Evolutionary conservation across 768 basidiomycete genomes (phyloP).

Genomic region (Lentinula raphanica): DNA sequence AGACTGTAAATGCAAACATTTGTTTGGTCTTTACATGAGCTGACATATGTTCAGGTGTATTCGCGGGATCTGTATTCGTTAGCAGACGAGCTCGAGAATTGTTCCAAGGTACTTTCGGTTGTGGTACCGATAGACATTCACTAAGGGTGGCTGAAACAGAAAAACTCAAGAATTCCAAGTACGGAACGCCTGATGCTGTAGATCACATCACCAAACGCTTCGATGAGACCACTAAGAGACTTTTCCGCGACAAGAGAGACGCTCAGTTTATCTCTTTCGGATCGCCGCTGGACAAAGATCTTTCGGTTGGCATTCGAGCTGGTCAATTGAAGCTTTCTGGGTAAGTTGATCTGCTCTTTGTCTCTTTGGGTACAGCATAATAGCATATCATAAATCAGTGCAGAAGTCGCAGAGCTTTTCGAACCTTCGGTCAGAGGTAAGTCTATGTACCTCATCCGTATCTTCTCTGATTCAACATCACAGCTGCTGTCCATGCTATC

Average conservation of each 20-base stretch:
- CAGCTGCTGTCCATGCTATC: constrained; percentile 65
- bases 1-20: constrained; percentile 49
- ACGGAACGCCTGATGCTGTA: constrained; percentile 63
- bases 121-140: background rate
- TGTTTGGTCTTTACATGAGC: background rate
- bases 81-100: constrained; percentile 70
- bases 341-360: constrained; percentile 34
- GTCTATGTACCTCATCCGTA: background rate
- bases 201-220: constrained; percentile 79
- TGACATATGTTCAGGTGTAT: constrained; percentile 47
- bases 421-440: constrained; percentile 69
- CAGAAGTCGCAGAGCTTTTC: constrained; percentile 64
- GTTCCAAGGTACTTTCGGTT: constrained; percentile 49
- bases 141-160: constrained; percentile 32
- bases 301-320: constrained; percentile 59
- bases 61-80: constrained; percentile 80
- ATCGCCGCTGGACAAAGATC: constrained; percentile 73
- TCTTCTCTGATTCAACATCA: background rate
- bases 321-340: constrained; percentile 71
- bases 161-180: constrained; percentile 69
- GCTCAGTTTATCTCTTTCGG: constrained; percentile 73
- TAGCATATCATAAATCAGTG: constrained; percentile 16
- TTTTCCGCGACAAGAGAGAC: constrained; percentile 66
- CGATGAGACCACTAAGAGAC: constrained; percentile 77
- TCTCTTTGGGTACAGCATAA: background rate